A percentile compares a stretch with the other conserved stretches of the same genome.
Evolutionary conservation across 768 basidiomycete genomes (phyloP).

Genomic region (Amanita exitialis): DNA sequence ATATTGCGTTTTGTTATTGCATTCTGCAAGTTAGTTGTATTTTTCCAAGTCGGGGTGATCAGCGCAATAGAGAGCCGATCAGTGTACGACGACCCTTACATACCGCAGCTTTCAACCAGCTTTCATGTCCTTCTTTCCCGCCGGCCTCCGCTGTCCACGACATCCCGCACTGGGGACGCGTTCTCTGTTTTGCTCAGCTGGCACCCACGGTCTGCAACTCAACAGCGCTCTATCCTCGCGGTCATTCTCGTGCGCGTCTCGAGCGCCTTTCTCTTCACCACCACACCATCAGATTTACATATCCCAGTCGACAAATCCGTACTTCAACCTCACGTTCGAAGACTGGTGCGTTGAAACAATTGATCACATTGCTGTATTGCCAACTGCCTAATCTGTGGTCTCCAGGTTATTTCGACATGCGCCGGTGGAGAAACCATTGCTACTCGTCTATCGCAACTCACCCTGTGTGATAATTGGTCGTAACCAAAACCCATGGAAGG

Average conservation of each 20-base stretch:
- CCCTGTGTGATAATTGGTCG: slow-evolving; percentile 92
- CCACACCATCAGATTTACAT: slow-evolving; percentile 51
- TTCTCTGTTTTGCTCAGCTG: neutral
- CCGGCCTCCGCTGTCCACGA: neutral
- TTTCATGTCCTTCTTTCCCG: neutral
- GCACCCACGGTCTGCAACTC: neutral
- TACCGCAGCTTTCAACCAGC: neutral
- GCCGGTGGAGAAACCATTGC: slow-evolving; percentile 51
- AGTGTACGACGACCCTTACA: neutral
- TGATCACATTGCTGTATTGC: neutral
- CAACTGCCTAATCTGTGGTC: neutral
- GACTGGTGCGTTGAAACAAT: slow-evolving; percentile 57
- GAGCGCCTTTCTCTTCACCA: neutral
- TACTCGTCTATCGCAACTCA: slow-evolving; percentile 79
- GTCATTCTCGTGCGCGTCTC: neutral
- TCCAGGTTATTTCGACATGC: slow-evolving; percentile 61
- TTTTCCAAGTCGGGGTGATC: neutral
- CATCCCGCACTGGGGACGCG: neutral
- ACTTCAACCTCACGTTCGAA: slow-evolving; percentile 85
- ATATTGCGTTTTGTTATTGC: neutral
- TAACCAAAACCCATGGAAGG: slow-evolving; percentile 99
- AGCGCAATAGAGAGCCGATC: neutral
- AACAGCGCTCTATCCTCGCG: neutral
- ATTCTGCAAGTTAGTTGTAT: neutral
- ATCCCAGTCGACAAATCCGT: slow-evolving; percentile 72